Base-by-base conservation (phyloP, 2,329 filamentous ascomycete species). In the Onygenales sp. region DNA sequence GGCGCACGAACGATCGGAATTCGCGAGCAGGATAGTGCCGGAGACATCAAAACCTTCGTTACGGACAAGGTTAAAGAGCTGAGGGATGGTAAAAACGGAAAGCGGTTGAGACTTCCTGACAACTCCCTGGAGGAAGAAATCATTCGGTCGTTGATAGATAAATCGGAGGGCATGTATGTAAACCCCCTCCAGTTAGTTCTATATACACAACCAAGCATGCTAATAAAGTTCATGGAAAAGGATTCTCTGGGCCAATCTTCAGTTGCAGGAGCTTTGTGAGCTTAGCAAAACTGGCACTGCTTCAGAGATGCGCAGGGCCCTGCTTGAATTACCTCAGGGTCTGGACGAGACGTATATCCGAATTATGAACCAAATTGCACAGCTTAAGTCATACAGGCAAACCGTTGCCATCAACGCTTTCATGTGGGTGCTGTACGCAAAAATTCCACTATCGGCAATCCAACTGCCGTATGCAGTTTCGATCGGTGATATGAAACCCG, bases 241-340 rank as follows among this genome's bases (percentile, higher is more conserved):
- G 27, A 34, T 52, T 34, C 49, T 52, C 21, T 52, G 37, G 40
- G 49, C 21, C n/a, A 33, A 36, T 36, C 11, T 52, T n/a, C 49
- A 52, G 27, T 8, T 52, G 4, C 39, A 52, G 33, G 13, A 32
- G 31, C 49, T 52, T 8, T 52, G 37, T 7, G 7, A 7, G 32
- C n/a, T 44, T 4, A 52, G 49, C 14, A 33, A 13, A 17, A 10
- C 27, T 27, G 39, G 49, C 5, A n/a, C 33, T 13, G 49, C 33
- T 37, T 27, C 7, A 42, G 11, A 4, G 40, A 44, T 52, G 44
- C 33, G 27, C 14, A 21, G 44, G 11, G 49, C 5, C 33, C 34
- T 52, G 31, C 14, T 44, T 6, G 8, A 44, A 32, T 45, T 52
- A 2, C 49, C 49, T 17, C n/a, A 11, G 14, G 27, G 40, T 13